Evolutionary conservation across 1,284 basidiomycete genomes (phyloP).

Genomic region (Sparassis latifolia): DNA sequence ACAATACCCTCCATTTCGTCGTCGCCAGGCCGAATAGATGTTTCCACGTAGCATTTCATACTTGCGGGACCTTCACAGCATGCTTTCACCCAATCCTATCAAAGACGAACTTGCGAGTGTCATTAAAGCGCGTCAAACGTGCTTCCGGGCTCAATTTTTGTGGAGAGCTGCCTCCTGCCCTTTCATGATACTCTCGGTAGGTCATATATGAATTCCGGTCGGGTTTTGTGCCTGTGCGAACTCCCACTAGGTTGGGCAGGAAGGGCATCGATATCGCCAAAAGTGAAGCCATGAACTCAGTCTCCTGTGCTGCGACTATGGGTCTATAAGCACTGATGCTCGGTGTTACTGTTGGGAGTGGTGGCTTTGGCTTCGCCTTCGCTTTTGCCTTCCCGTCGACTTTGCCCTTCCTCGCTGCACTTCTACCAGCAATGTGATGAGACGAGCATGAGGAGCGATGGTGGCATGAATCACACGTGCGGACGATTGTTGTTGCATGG

Average conservation of each 20-base stretch:
- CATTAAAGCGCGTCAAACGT: constrained; percentile 22
- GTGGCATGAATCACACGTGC: too few relatives aligned
- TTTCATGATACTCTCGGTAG: too few relatives aligned
- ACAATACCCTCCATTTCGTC: constrained; percentile 36
- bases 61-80: constrained; percentile 13
- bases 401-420: constrained; percentile 36
- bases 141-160: constrained; percentile 11
- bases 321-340: too few relatives aligned
- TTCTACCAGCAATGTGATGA: neutral
- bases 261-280: constrained; percentile 66
- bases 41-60: constrained; percentile 33
- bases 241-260: too few relatives aligned
- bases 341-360: constrained; percentile 46
- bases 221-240: too few relatives aligned
- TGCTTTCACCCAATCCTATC: constrained; percentile 18
- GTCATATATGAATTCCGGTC: too few relatives aligned
- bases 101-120: constrained; percentile 18
- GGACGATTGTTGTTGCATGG: too few relatives aligned
- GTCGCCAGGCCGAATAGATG: constrained; percentile 44
- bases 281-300: constrained; percentile 80
- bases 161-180: too few relatives aligned
- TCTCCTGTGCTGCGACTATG: too few relatives aligned
- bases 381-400: constrained; percentile 33
- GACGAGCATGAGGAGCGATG: too few relatives aligned
- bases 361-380: constrained; percentile 36